Percentiles rank a stretch among this genome's conserved stretches.
phyloP scores from a whole-genome alignment of 2,329 filamentous ascomycete species.

The Exophiala mesophila region DNA sequence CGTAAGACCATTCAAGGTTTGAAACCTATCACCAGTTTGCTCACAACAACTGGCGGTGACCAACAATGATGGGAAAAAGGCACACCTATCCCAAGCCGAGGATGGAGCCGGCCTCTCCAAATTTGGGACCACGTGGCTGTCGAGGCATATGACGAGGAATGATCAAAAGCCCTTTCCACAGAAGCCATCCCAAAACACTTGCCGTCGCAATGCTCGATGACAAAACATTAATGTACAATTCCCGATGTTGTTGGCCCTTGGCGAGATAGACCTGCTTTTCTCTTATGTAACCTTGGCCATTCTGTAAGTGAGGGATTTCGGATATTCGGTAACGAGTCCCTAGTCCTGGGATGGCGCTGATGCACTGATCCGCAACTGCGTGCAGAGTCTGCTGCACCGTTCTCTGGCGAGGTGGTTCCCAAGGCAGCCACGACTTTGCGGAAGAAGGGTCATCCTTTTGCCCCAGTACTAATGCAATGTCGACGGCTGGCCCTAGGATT shows the following conservation, averaged over 20 bases:
- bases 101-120: conserved; percentile 25
- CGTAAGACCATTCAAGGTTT: too few relatives aligned
- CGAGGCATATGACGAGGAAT: conserved; percentile 13
- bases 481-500: conserved; percentile 37
- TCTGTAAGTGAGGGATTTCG: conserved; percentile 8
- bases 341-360: conserved; percentile 13
- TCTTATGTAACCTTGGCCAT: conserved; percentile 4
- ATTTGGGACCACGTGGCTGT: conserved; percentile 11
- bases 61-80: too few relatives aligned
- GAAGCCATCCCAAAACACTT: conserved; percentile 18
- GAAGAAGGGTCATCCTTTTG: neutral
- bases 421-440: conserved; percentile 17
- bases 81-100: conserved; percentile 23
- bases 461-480: conserved; percentile 4
- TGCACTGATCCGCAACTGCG: conserved; percentile 11
- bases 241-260: conserved; percentile 11
- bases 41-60: too few relatives aligned
- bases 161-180: conserved; percentile 31
- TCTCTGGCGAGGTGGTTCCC: conserved; percentile 13
- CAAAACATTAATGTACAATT: conserved; percentile 16
- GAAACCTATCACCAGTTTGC: too few relatives aligned
- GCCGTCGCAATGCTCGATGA: conserved; percentile 12
- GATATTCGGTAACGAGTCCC: conserved; percentile 11
- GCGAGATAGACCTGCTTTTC: conserved; percentile 17
- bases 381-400: conserved; percentile 10